Percentiles rank a stretch among this genome's conserved stretches.
Conservation (phyloP, 441 rosid genomes). For the Jatropha multifida region DNA sequence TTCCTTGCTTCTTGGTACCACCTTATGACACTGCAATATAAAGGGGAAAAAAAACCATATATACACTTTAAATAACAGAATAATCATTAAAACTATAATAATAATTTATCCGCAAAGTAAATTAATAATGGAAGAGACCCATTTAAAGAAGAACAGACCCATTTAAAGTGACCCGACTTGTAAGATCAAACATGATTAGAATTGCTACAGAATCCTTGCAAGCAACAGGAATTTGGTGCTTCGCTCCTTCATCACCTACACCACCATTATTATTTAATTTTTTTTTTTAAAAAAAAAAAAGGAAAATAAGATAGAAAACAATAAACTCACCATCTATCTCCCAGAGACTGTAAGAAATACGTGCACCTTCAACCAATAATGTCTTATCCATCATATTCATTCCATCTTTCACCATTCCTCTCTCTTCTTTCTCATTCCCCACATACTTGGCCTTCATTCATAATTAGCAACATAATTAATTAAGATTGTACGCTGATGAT, state of each 20-base stretch:
- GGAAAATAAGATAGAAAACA: not conserved
- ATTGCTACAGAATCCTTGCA: constrained; percentile 84
- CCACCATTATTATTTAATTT: not conserved
- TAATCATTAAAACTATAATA: not conserved
- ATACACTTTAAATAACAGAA: not conserved
- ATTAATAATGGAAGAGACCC: no score
- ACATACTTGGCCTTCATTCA: constrained; percentile 66
- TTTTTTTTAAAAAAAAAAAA: no score
- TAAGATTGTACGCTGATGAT: no score
- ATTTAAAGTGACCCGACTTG: constrained; percentile 69
- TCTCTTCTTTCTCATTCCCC: constrained; percentile 53
- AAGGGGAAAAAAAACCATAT: not conserved
- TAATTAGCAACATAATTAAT: not conserved
- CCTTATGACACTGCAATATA: constrained; percentile 50
- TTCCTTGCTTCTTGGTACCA: constrained; percentile 84
- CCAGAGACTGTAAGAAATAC: constrained; percentile 79
- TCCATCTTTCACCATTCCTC: constrained; percentile 42
- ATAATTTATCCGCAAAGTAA: not conserved
- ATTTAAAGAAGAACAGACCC: constrained; percentile 31
- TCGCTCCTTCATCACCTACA: constrained; percentile 54
- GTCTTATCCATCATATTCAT: constrained; percentile 66
- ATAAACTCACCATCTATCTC: constrained; percentile 58
- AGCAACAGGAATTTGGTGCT: constrained; percentile 52
- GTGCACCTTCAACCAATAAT: constrained; percentile 60
- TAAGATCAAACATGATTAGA: constrained; percentile 76